phyloP scores from a whole-genome alignment of 495 filamentous ascomycete genomes.

The Filosporella fistucella region DNA sequence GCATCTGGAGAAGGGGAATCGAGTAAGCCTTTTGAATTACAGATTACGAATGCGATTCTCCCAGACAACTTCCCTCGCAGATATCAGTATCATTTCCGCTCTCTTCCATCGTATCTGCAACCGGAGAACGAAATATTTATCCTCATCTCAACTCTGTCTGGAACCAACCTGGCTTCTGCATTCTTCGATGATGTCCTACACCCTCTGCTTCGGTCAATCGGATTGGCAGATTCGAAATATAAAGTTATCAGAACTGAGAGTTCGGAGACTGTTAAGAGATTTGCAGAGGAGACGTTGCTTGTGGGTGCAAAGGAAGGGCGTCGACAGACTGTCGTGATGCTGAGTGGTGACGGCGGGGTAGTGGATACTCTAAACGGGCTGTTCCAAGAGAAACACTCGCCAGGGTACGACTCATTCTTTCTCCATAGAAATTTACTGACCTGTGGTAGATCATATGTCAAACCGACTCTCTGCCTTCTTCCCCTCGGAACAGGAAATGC shows the following conservation, averaged over 20 bases:
- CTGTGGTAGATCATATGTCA: conserved; percentile 11
- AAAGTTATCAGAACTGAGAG: conserved; percentile 56
- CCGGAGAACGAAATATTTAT: conserved; percentile 45
- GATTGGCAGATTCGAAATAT: conserved; percentile 29
- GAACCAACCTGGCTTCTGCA: conserved; percentile 52
- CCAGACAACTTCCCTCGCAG: no score
- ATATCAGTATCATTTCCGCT: no score
- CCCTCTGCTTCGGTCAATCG: conserved; percentile 49
- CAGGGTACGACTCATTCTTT: conserved; percentile 12
- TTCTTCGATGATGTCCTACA: conserved; percentile 54
- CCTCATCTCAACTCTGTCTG: conserved; percentile 70
- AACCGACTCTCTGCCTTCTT: conserved; percentile 59
- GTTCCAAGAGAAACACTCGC: conserved; percentile 13
- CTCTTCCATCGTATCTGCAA: conserved; percentile 31
- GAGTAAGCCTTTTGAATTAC: no score
- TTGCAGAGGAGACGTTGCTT: conserved; percentile 47
- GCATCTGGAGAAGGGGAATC: no score
- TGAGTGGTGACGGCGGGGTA: conserved; percentile 84
- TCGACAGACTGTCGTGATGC: conserved; percentile 60
- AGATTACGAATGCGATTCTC: no score
- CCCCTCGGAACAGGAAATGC: conserved; percentile 89
- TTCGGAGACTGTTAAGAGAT: conserved; percentile 52
- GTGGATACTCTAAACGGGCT: conserved; percentile 72
- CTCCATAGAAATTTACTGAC: background rate
- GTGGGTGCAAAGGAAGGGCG: conserved; percentile 40